Percentiles rank a stretch among this genome's conserved stretches.
Conservation (phyloP, 345 rosid species). For the Trapa bicornis region DNA sequence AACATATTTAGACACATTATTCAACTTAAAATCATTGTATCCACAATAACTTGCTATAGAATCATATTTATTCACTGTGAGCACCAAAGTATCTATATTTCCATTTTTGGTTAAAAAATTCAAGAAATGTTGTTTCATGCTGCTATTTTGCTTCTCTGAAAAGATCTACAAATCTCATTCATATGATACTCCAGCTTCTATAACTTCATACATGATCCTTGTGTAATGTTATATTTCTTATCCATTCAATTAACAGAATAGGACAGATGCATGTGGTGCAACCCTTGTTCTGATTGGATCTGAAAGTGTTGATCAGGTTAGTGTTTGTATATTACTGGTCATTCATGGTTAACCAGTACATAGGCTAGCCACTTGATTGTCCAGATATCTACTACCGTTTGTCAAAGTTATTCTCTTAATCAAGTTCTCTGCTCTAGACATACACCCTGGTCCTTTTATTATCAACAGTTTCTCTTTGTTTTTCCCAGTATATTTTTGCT, state of each 20-base stretch:
- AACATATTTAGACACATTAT: not conserved
- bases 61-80: not conserved
- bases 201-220: not conserved
- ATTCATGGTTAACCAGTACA: not conserved
- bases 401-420: not conserved
- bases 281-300: conserved; percentile 76
- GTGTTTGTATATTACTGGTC: not conserved
- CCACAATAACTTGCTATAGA: not conserved
- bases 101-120: not conserved
- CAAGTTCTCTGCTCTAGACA: not conserved
- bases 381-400: not conserved
- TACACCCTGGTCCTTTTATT: not conserved
- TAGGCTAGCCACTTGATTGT: not conserved
- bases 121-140: not conserved
- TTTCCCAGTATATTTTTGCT: not conserved
- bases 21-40: not conserved
- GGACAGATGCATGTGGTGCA: conserved; percentile 72
- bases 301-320: conserved; percentile 76
- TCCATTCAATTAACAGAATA: conserved; percentile 33
- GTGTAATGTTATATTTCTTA: not conserved
- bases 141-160: not conserved
- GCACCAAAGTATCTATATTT: not conserved
- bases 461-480: not conserved
- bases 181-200: not conserved
- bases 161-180: not conserved